Base-by-base conservation (phyloP, 768 basidiomycete genomes). In the Sutorius australiensis region DNA sequence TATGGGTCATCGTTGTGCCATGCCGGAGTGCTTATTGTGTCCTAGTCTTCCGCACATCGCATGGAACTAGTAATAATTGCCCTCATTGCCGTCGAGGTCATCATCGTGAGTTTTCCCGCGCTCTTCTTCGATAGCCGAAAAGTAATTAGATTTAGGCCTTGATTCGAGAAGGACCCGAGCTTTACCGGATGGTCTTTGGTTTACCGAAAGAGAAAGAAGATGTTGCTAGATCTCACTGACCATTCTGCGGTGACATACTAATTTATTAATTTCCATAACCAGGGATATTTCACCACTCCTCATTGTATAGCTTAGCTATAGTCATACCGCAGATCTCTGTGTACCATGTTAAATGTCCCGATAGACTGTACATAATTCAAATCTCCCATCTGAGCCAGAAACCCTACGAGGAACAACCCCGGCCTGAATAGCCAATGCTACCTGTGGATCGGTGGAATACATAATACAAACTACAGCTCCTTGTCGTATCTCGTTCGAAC, bases 31-130 rank as follows among this genome's bases (percentile, higher is more conserved):
- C 46, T 56, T 19, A 53, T 28, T 16, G 10, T 46, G 45, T 55
- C 10, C n/a, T 61, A 95, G 90, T 90, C 92, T 3, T 91, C 89
- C 5, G 82, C 80, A 3, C 92, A 97, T 63, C 84, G 89, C 2
- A 94, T 98, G 89, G 95, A 98, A 71, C 75, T 95, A 5, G 89
- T 98, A 56, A 98, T 98, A 66, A 98, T 98, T 59, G 79, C 82
- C 1, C 85, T 98, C 45, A 97, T 98, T 63, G 91, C 94, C 0
- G 92, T 97, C 11, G 93, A 95, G 69, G 92, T 94, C n/a, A 76
- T 92, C 61, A 88, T 97, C 46, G 93, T 94, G 62, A 66, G 84
- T 73, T 32, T 28, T 41, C 7, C 17, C 16, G 33, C 1, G 5
- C 5, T 39, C 21, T 17, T 36, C 2, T 3, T 44, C 28, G 7